These are phyloP conservation scores for Osmanthus fragrans DNA, from an alignment of 257 asterid species.

Conservation along the genomic window DNA sequence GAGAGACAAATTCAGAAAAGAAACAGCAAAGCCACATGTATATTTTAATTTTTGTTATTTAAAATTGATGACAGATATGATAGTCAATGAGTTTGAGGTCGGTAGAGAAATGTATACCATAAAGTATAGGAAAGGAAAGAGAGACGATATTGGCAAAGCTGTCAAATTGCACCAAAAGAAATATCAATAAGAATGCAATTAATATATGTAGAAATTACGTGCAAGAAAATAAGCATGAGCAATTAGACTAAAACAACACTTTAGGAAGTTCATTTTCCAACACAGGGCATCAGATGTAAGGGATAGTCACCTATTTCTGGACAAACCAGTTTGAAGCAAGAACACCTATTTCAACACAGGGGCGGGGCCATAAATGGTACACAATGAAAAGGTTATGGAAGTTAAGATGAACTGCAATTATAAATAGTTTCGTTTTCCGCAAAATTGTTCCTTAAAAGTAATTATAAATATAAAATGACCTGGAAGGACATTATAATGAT, in stretches of 20 bases:
- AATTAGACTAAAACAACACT: background rate
- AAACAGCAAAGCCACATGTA: background rate
- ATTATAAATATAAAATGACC: background rate
- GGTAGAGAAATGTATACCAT: conserved; percentile 47
- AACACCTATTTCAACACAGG: background rate
- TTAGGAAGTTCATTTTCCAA: background rate
- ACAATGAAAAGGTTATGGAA: background rate
- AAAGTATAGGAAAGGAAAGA: conserved; percentile 71
- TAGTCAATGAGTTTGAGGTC: conserved; percentile 3
- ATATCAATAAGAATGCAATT: conserved; percentile 19
- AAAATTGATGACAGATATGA: conserved; percentile 1
- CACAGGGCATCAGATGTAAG: background rate
- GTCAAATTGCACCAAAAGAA: conserved; percentile 37
- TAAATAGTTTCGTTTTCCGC: background rate
- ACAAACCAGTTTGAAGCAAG: background rate
- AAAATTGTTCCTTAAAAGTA: background rate
- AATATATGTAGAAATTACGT: conserved; percentile 5
- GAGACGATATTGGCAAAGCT: conserved; percentile 78
- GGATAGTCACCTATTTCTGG: background rate
- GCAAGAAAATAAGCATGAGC: background rate
- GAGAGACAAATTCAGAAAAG: background rate
- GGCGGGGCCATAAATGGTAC: background rate
- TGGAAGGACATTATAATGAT: background rate
- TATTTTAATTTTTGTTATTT: background rate
- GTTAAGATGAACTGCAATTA: background rate